Conservation (phyloP, 345 rosid species). For the Cardamine resedifolia region DNA sequence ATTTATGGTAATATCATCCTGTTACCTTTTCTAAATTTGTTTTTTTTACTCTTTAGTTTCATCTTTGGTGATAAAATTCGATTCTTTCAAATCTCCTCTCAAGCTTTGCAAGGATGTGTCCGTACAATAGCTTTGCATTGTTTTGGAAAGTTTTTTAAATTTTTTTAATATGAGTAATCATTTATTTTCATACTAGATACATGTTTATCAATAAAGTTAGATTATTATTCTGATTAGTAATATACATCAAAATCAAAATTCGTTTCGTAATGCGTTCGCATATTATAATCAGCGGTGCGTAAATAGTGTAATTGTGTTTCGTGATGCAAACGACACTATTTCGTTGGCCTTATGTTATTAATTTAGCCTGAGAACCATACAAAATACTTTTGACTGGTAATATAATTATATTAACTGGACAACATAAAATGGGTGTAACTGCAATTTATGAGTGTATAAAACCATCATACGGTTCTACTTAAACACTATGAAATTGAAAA, state of each 20-base stretch:
- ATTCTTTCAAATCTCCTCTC: slow-evolving; percentile 29
- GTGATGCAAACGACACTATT: slow-evolving; percentile 8
- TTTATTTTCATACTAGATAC: background rate
- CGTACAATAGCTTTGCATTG: slow-evolving; percentile 13
- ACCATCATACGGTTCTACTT: background rate
- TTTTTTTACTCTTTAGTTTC: slow-evolving; percentile 2
- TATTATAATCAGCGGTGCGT: background rate
- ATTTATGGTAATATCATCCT: slow-evolving; percentile 14
- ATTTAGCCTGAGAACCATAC: background rate
- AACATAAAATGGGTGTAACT: background rate
- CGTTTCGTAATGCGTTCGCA: background rate
- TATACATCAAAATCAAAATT: background rate
- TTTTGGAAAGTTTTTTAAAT: background rate
- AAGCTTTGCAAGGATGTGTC: slow-evolving; percentile 21
- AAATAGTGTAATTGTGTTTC: slow-evolving; percentile 1
- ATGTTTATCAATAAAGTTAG: background rate
- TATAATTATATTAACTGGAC: background rate
- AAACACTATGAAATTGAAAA: background rate
- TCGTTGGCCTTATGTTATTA: background rate
- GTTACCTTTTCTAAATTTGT: background rate
- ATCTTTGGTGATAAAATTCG: slow-evolving; percentile 15
- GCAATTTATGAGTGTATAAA: background rate
- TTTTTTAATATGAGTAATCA: background rate
- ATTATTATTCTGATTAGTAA: background rate
- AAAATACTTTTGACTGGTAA: background rate